Conservation (phyloP, 176 grass and related monocot genomes). For the Ampelocalamus luodianensis region DNA sequence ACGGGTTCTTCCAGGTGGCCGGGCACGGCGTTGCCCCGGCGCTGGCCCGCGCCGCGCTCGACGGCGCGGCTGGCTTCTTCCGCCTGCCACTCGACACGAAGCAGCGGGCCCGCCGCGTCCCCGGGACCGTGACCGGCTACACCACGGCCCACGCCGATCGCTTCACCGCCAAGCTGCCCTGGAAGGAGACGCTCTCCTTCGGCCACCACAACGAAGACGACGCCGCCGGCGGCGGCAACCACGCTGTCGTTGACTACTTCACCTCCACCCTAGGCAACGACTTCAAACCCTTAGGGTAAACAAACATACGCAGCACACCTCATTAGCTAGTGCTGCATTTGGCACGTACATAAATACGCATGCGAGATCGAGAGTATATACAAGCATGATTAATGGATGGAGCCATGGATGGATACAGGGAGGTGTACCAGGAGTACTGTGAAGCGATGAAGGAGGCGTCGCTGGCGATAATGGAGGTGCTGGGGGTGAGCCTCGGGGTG, state of each 20-base stretch:
- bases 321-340: neutral
- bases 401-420: constrained; percentile 25
- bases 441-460: constrained; percentile 64
- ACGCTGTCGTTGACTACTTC: constrained; percentile 63
- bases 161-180: constrained; percentile 68
- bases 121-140: constrained; percentile 60
- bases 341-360: neutral
- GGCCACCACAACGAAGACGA: constrained; percentile 12
- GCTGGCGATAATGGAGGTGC: constrained; percentile 72
- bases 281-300: constrained; percentile 75
- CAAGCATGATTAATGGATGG: neutral
- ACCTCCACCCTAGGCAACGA: constrained; percentile 51
- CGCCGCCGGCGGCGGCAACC: neutral
- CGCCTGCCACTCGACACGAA: constrained; percentile 54
- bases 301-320: neutral
- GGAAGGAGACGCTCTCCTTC: constrained; percentile 91
- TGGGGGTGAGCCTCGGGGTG: constrained; percentile 70
- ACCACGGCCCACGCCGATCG: constrained; percentile 67
- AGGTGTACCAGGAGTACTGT: constrained; percentile 66
- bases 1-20: constrained; percentile 76
- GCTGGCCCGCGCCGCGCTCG: constrained; percentile 53
- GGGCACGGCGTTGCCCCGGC: constrained; percentile 59
- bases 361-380: neutral
- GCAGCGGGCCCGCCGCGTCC: constrained; percentile 43
- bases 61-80: constrained; percentile 59